phyloP scores from a whole-genome alignment of 768 basidiomycete species.

The Serendipita sp. region DNA sequence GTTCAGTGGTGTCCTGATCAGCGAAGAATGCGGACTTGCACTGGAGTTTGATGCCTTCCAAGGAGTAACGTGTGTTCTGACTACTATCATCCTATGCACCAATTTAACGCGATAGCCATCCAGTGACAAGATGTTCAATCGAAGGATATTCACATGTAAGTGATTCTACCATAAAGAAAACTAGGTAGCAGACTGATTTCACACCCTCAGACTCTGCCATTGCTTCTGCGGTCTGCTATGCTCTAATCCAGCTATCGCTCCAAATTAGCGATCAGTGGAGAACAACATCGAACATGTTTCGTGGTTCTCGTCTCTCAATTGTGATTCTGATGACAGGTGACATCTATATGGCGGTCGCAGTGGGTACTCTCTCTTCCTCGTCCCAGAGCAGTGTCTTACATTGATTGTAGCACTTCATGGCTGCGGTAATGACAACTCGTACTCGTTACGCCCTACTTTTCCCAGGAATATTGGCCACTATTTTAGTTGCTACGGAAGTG shows the following conservation, averaged over 20 bases:
- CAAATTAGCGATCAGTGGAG: constrained; percentile 7
- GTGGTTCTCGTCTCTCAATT: background rate
- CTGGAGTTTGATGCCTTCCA: background rate
- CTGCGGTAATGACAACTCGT: background rate
- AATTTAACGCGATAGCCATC: too few species aligned
- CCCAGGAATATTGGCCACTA: background rate
- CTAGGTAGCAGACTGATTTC: background rate
- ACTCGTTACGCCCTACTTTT: background rate
- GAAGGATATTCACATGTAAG: background rate
- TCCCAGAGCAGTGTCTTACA: background rate
- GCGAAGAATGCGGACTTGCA: background rate
- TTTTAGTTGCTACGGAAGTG: background rate
- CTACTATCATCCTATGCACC: too few species aligned
- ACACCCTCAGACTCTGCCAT: background rate
- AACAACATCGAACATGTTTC: background rate
- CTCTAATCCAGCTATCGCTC: background rate
- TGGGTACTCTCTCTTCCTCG: background rate
- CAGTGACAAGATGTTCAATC: too few species aligned
- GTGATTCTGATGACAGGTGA: background rate
- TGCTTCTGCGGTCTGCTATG: background rate
- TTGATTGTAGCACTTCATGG: background rate
- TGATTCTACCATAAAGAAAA: background rate
- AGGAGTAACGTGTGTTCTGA: background rate
- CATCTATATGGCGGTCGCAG: background rate
- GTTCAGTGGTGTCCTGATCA: background rate